Conservation (phyloP, 495 filamentous ascomycete species). For the Pseudoneurospora amorphoporcata region DNA sequence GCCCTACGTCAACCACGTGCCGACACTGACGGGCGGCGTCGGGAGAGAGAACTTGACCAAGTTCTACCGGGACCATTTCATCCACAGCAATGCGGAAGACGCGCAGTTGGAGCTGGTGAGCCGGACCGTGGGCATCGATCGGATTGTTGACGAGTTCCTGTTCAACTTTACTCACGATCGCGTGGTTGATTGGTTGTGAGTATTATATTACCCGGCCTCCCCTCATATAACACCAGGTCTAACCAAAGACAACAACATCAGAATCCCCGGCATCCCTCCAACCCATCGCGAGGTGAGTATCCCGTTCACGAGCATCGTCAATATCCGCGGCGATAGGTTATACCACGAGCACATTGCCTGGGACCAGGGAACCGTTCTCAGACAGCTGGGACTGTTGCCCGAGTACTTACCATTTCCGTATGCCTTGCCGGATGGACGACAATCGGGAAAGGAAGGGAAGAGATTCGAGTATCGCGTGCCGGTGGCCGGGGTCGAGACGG, state of each 20-base stretch:
- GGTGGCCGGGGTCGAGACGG: constrained; percentile 56
- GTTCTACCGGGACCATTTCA: constrained; percentile 70
- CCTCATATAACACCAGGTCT: not conserved
- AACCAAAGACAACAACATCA: not conserved
- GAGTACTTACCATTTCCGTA: constrained; percentile 50
- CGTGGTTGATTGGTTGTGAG: constrained; percentile 61
- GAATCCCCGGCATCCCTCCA: constrained; percentile 61
- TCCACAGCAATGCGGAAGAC: constrained; percentile 57
- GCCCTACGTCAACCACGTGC: constrained; percentile 51
- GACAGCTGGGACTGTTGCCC: constrained; percentile 64
- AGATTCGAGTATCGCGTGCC: constrained; percentile 55
- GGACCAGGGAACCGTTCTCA: constrained; percentile 75
- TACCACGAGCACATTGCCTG: constrained; percentile 80
- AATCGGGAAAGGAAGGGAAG: constrained; percentile 25
- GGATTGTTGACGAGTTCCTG: constrained; percentile 48
- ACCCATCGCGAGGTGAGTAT: constrained; percentile 59
- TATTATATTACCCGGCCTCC: not conserved
- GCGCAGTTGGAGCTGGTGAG: constrained; percentile 61
- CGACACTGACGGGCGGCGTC: constrained; percentile 59
- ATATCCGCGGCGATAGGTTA: constrained; percentile 60
- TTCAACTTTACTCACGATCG: constrained; percentile 60
- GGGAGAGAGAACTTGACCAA: constrained; percentile 52
- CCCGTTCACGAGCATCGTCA: constrained; percentile 65
- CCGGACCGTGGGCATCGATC: constrained; percentile 51
- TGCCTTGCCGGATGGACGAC: constrained; percentile 30